Percentiles rank a stretch among this genome's conserved stretches.
These are phyloP conservation scores for Phytopythium boreale DNA, from an alignment of 352 stramenopile genomes.

Conservation along the genomic window DNA sequence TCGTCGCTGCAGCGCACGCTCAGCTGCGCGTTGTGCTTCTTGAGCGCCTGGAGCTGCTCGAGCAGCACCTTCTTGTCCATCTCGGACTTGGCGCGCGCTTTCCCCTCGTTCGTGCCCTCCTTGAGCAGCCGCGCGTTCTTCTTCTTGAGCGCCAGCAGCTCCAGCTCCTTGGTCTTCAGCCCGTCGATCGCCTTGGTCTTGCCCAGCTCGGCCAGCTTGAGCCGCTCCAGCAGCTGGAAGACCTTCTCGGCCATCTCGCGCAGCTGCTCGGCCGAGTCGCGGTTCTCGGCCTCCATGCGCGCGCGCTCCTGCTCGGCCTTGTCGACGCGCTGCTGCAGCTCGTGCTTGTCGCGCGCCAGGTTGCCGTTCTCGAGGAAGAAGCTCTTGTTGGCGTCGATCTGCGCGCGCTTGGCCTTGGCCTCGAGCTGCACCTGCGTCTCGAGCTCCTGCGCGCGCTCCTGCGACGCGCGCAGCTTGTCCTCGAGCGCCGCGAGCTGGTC, in stretches of 20 bases:
- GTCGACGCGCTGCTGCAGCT: conserved; percentile 84
- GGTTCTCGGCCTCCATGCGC: conserved; percentile 94
- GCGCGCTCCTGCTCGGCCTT: conserved; percentile 91
- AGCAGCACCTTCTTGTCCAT: conserved; percentile 93
- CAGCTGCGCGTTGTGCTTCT: conserved; percentile 95
- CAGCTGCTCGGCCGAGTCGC: conserved; percentile 93
- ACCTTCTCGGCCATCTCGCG: conserved; percentile 97
- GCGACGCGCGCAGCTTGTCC: conserved; percentile 88
- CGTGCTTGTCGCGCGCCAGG: conserved; percentile 65
- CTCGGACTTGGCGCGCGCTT: conserved; percentile 91
- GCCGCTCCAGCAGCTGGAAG: conserved; percentile 94
- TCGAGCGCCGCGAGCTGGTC: conserved; percentile 89
- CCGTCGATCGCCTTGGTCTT: conserved; percentile 96
- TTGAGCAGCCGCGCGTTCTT: conserved; percentile 93
- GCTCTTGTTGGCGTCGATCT: conserved; percentile 93
- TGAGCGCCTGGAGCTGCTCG: conserved; percentile 93
- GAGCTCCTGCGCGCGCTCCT: conserved; percentile 89
- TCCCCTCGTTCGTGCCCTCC: conserved; percentile 91
- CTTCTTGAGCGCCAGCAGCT: conserved; percentile 93
- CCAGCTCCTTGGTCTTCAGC: conserved; percentile 93
- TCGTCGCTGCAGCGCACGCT: conserved; percentile 91
- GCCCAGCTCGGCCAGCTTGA: conserved; percentile 94
- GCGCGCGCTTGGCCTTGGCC: conserved; percentile 87
- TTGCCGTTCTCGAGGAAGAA: conserved; percentile 86
- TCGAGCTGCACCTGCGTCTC: conserved; percentile 95